Conservation (phyloP, 257 asterid species). For the Jacaranda mimosifolia region DNA sequence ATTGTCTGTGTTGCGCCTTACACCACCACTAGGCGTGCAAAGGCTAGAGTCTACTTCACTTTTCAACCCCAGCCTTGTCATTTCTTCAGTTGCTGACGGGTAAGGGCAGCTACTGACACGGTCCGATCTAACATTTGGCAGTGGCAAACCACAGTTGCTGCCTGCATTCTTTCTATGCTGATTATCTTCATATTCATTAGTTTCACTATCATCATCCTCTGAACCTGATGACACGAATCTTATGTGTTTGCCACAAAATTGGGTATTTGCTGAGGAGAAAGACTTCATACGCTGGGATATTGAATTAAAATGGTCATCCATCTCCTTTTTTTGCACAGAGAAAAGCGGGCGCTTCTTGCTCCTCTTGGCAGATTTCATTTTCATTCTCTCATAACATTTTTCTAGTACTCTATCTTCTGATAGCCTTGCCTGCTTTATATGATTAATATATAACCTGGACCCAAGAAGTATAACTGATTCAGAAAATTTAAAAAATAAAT, state of each 20-base stretch:
- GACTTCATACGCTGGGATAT: slow-evolving; percentile 71
- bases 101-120: slow-evolving; percentile 86
- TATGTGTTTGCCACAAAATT: slow-evolving; percentile 73
- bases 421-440: slow-evolving; percentile 55
- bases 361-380: slow-evolving; percentile 47
- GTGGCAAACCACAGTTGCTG: slow-evolving; percentile 38
- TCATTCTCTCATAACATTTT: slow-evolving; percentile 56
- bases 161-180: slow-evolving; percentile 39
- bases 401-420: slow-evolving; percentile 54
- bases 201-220: slow-evolving; percentile 63
- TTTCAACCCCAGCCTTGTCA: slow-evolving; percentile 73
- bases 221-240: slow-evolving; percentile 74
- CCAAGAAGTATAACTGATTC: slow-evolving; percentile 32
- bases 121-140: slow-evolving; percentile 56
- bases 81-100: slow-evolving; percentile 95
- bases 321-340: slow-evolving; percentile 57
- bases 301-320: slow-evolving; percentile 72
- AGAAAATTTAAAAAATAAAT: slow-evolving; percentile 12
- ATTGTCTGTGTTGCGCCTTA: slow-evolving; percentile 40
- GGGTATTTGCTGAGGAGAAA: slow-evolving; percentile 55
- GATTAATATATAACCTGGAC: slow-evolving; percentile 63
- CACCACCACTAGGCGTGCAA: slow-evolving; percentile 41
- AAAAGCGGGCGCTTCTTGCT: slow-evolving; percentile 62
- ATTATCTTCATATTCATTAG: slow-evolving; percentile 47
- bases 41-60: slow-evolving; percentile 46